Base-by-base conservation (phyloP, 2,329 filamentous ascomycete species). In the Ophiostoma montium region DNA sequence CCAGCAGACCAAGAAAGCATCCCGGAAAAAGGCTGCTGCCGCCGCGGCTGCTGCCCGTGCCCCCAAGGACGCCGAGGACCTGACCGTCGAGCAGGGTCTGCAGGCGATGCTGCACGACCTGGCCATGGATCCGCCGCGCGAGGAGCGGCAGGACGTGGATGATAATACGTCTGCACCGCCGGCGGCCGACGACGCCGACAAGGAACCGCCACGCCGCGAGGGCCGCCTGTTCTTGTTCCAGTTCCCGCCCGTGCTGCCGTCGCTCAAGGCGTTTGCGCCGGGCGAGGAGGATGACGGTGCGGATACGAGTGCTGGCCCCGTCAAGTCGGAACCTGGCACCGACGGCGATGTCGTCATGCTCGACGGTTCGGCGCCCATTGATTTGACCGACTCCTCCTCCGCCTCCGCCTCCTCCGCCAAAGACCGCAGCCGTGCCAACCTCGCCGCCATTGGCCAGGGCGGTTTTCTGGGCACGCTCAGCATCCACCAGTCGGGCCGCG, bases 221-320 rank as follows among this genome's bases (percentile, higher is more conserved):
- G 76, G 78, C 19, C 70, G 75, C 35, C 61, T 81, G 47, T 81
- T 80, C 53, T 67, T 82, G 46, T 82, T 82, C 63, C 78, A 82
- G 56, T 75, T 82, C 55, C 78, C 78, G 36, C 76, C 76, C 5
- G 64, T 80, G 4, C 67, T 82, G 11, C 77, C 78, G 8, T 72
- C 75, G 0, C 64, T 82, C n/a, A 52, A 65, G 61, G 23, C 23
- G 5, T 27, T 27, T 27, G 23, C 23, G 53, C 59, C 42, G n/a
- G 5, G 5, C 12, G 27, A 16, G 21, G 13, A 10, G 11, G 21
- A 8, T 21, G 21, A 15, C 36, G 36, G 16, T 4, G 9, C 12
- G 36, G 39, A 8, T 12, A 18, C n/a, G n/a, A 11, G 15, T 9
- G 39, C 30, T 19, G 47, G 44, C 9, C 13, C 23, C 15, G 59